Conservation (phyloP, 441 rosid species). For the Pelargonium australe region DNA sequence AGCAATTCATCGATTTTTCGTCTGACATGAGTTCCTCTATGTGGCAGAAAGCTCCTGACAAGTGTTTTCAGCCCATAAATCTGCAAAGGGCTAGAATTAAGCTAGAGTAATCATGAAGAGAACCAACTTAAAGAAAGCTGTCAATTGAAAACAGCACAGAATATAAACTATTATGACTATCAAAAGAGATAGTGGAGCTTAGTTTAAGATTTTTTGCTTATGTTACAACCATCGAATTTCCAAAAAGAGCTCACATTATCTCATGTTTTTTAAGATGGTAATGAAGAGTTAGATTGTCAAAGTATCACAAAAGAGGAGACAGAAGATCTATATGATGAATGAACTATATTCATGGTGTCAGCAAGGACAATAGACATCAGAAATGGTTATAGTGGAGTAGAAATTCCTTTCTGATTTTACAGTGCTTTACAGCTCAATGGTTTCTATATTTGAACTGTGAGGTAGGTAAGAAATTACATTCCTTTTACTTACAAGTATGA, state of each 20-base stretch:
- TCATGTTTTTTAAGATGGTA: not conserved
- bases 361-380: not conserved
- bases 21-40: conserved; percentile 43
- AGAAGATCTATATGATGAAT: not conserved
- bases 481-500: not conserved
- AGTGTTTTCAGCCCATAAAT: conserved; percentile 82
- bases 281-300: not conserved
- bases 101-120: conserved; percentile 10
- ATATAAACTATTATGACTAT: not conserved
- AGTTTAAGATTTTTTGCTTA: not conserved
- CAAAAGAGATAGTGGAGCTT: not conserved
- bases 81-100: conserved; percentile 39
- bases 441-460: not conserved
- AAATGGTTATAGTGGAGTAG: not conserved
- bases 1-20: conserved; percentile 52
- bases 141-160: not conserved
- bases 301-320: not conserved
- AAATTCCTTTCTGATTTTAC: not conserved
- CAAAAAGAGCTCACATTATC: not conserved
- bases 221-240: not conserved
- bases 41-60: conserved; percentile 79
- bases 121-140: not conserved
- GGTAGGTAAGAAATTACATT: not conserved
- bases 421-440: not conserved
- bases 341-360: not conserved